Evolutionary conservation across 352 stramenopile species (phyloP).

Genomic region (Phytophthora ohioensis): DNA sequence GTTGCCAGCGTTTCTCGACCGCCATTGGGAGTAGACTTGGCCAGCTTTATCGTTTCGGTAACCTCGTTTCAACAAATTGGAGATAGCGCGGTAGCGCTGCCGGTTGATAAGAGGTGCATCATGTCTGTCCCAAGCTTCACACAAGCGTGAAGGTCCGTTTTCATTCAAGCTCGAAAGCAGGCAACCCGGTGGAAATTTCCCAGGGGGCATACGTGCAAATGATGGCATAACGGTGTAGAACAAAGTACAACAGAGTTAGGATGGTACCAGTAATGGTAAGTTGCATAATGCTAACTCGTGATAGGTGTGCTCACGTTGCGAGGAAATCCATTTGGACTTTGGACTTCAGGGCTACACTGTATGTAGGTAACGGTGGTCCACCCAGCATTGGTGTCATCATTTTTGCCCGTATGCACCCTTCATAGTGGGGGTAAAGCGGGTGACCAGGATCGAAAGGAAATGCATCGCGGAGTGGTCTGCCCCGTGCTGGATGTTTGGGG

Average conservation of each 20-base stretch:
- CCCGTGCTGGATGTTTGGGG: background rate
- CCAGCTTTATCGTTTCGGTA: background rate
- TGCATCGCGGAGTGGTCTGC: background rate
- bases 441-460: slow-evolving; percentile 3
- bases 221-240: too few relatives aligned
- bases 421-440: slow-evolving; percentile 1
- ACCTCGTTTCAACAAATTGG: background rate
- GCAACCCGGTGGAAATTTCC: background rate
- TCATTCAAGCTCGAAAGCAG: background rate
- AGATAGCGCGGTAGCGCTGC: background rate
- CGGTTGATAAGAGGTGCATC: background rate
- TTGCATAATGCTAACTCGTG: background rate
- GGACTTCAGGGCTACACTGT: background rate
- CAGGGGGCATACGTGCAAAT: background rate
- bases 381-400: background rate
- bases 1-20: background rate
- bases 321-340: background rate
- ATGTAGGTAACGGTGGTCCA: background rate
- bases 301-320: background rate
- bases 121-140: background rate
- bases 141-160: background rate
- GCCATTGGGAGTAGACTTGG: background rate
- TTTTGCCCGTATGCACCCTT: slow-evolving; percentile 8
- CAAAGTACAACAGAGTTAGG: background rate
- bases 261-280: background rate